Conservation (phyloP, 306 rosid species). For the Medicago arabica region DNA sequence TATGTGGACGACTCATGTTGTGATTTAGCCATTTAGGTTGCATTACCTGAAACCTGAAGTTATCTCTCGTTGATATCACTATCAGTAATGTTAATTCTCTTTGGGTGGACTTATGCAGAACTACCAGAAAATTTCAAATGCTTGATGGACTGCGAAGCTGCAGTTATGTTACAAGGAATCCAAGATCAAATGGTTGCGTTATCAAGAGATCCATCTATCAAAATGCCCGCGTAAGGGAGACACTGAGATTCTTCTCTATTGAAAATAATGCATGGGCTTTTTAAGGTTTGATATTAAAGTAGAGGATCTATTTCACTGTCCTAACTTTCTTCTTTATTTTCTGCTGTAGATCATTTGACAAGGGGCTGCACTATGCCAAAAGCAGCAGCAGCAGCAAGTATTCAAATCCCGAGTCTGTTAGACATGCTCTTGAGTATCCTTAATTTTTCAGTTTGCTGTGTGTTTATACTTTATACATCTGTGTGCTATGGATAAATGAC, state of each 20-base stretch:
- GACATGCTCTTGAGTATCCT: constrained; percentile 84
- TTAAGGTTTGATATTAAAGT: constrained; percentile 7
- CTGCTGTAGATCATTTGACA: constrained; percentile 73
- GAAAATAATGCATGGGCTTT: constrained; percentile 30
- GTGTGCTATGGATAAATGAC: constrained; percentile 10
- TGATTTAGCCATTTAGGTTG: constrained; percentile 24
- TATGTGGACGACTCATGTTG: constrained; percentile 12
- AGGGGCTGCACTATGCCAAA: constrained; percentile 80
- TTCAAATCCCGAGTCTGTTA: constrained; percentile 55
- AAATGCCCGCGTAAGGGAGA: constrained; percentile 69
- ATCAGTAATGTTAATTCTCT: constrained; percentile 9
- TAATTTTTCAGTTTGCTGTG: constrained; percentile 9
- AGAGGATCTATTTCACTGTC: constrained; percentile 17
- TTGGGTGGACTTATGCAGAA: constrained; percentile 56
- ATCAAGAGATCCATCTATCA: constrained; percentile 78
- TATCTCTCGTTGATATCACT: constrained; percentile 22
- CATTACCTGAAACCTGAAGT: constrained; percentile 15
- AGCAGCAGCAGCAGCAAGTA: constrained; percentile 53
- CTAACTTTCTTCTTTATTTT: constrained; percentile 36
- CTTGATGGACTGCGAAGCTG: constrained; percentile 89
- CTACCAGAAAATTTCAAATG: constrained; percentile 75
- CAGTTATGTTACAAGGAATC: constrained; percentile 66
- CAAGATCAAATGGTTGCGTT: constrained; percentile 71
- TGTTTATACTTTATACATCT: constrained; percentile 7
- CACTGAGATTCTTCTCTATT: constrained; percentile 16